Percentiles rank a stretch among this genome's conserved stretches.
These are phyloP conservation scores for Inga oerstediana DNA, from an alignment of 306 rosid genomes.

Conservation along the genomic window DNA sequence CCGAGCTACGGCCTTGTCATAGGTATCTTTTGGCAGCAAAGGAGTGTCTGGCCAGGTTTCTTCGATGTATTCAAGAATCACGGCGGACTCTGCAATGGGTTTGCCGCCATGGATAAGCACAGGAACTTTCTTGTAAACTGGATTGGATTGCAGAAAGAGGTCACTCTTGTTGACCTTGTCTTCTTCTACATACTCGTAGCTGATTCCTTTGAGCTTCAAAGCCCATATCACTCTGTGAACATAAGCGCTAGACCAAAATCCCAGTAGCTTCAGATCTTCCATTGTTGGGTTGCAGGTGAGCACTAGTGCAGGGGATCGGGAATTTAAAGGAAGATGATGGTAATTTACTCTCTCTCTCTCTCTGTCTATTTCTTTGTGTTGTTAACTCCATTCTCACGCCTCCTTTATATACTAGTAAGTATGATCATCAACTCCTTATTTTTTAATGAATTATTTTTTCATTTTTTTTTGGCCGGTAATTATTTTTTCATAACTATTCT, in stretches of 20 bases:
- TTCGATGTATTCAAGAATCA: constrained; percentile 39
- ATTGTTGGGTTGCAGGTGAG: constrained; percentile 16
- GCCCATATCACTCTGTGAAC: constrained; percentile 12
- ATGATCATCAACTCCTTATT: too few relatives aligned
- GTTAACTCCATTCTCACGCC: too few relatives aligned
- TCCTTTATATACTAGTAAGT: too few relatives aligned
- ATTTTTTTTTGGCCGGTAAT: too few relatives aligned
- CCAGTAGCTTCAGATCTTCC: constrained; percentile 34
- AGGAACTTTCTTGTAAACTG: constrained; percentile 36
- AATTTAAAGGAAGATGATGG: too few relatives aligned
- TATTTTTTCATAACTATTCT: too few relatives aligned
- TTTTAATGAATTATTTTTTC: too few relatives aligned
- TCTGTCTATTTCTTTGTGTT: too few relatives aligned
- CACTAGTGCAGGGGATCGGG: background rate
- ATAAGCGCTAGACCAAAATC: constrained; percentile 11
- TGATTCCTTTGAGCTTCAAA: background rate
- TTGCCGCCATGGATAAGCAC: constrained; percentile 37
- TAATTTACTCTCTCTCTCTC: too few relatives aligned
- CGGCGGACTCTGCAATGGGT: constrained; percentile 23
- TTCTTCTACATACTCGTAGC: constrained; percentile 13
- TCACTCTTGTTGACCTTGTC: constrained; percentile 27
- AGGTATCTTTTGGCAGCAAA: constrained; percentile 32
- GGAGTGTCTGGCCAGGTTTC: constrained; percentile 29
- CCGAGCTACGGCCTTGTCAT: constrained; percentile 35
- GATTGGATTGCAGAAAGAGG: constrained; percentile 25